These are phyloP conservation scores for Colletotrichum euphorbiae DNA, from an alignment of 2,329 filamentous ascomycete species.

Conservation along the genomic window DNA sequence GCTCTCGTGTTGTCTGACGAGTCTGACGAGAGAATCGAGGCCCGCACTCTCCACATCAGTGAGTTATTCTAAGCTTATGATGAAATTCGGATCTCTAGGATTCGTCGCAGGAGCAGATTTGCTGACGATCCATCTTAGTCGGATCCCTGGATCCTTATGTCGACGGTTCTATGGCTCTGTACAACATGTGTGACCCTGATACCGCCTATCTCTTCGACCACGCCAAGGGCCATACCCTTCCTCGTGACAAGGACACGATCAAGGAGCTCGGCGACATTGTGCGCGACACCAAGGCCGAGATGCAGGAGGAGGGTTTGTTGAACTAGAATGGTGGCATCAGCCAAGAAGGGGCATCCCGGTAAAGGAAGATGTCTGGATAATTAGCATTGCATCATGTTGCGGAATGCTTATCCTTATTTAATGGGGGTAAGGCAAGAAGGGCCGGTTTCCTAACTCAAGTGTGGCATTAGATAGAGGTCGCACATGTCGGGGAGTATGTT, in stretches of 20 bases:
- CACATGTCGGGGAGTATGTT: slow-evolving; percentile 34
- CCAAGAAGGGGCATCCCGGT: not conserved
- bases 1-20: slow-evolving; percentile 62
- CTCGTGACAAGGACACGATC: slow-evolving; percentile 62
- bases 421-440: slow-evolving; percentile 12
- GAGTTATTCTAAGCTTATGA: slow-evolving; percentile 43
- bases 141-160: slow-evolving; percentile 70
- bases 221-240: slow-evolving; percentile 72
- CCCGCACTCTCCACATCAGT: slow-evolving; percentile 65
- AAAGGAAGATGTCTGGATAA: slow-evolving; percentile 8
- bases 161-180: slow-evolving; percentile 69
- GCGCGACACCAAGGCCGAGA: slow-evolving; percentile 44
- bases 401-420: slow-evolving; percentile 4
- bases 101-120: not conserved
- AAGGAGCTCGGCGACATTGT: slow-evolving; percentile 60
- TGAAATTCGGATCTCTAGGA: not conserved
- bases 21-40: slow-evolving; percentile 60
- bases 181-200: slow-evolving; percentile 71
- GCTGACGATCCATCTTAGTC: slow-evolving; percentile 49
- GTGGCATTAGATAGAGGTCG: slow-evolving; percentile 33
- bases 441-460: slow-evolving; percentile 7
- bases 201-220: slow-evolving; percentile 72
- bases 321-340: slow-evolving; percentile 9
- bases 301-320: slow-evolving; percentile 35
- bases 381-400: slow-evolving; percentile 12